These are phyloP conservation scores for Pascua sp. DNA, from an alignment of 1,284 basidiomycete genomes.

Conservation along the genomic window DNA sequence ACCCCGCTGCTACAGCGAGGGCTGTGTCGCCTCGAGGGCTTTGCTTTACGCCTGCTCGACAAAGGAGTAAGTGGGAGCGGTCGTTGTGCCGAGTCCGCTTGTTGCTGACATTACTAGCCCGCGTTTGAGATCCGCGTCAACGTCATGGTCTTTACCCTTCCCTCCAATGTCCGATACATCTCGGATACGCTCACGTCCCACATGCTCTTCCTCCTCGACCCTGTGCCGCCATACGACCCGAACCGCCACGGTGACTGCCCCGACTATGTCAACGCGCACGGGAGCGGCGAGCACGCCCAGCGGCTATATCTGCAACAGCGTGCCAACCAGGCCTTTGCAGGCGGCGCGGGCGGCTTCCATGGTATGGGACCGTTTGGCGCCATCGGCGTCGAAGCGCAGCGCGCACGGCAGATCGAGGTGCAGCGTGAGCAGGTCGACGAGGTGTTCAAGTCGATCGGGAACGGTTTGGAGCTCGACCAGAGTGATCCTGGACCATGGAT, in stretches of 20 bases:
- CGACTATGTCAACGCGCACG: constrained; percentile 81
- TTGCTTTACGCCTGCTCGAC: constrained; percentile 46
- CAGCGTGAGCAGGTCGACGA: constrained; percentile 91
- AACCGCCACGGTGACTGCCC: constrained; percentile 61
- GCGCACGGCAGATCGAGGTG: constrained; percentile 78
- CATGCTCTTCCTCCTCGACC: constrained; percentile 75
- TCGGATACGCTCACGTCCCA: constrained; percentile 67
- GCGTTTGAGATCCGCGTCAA: constrained; percentile 59
- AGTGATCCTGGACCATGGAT: constrained; percentile 83
- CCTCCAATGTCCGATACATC: constrained; percentile 80
- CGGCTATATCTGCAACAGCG: constrained; percentile 23
- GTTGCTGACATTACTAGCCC: constrained; percentile 15
- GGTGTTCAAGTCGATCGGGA: constrained; percentile 81
- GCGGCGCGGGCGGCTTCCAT: background rate
- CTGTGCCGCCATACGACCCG: constrained; percentile 56
- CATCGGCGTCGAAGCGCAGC: constrained; percentile 13
- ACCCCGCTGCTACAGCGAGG: constrained; percentile 72
- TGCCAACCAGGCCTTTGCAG: background rate
- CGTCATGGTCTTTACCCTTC: constrained; percentile 85
- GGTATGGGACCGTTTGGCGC: constrained; percentile 1
- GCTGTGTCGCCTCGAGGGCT: constrained; percentile 74
- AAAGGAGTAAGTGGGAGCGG: constrained; percentile 40
- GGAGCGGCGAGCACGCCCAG: constrained; percentile 26
- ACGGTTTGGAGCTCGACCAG: constrained; percentile 79
- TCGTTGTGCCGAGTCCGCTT: background rate